Evolutionary conservation across 495 filamentous ascomycete genomes (phyloP).

Genomic region (Durotheca rogersii): DNA sequence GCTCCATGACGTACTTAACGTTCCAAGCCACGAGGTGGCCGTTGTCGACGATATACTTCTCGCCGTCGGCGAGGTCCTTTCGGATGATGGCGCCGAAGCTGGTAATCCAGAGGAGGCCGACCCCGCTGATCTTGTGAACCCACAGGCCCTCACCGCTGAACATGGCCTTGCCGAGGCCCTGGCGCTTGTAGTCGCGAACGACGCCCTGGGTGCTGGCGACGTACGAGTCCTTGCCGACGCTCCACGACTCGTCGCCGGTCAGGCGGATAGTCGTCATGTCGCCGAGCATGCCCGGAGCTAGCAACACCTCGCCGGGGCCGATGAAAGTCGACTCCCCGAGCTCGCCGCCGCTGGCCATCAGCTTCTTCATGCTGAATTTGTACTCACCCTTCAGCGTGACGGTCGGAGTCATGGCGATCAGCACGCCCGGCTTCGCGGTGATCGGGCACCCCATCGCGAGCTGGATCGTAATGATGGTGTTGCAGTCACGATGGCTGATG

Average conservation of each 20-base stretch:
- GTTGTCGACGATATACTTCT: slow-evolving; percentile 92
- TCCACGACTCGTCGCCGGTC: slow-evolving; percentile 69
- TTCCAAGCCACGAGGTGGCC: slow-evolving; percentile 98
- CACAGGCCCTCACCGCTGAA: slow-evolving; percentile 93
- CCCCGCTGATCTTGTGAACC: slow-evolving; percentile 80
- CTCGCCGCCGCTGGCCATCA: slow-evolving; percentile 72
- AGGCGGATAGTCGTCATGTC: slow-evolving; percentile 83
- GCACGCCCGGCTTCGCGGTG: slow-evolving; percentile 72
- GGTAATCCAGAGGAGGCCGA: slow-evolving; percentile 80
- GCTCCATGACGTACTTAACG: slow-evolving; percentile 86
- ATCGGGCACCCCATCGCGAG: slow-evolving; percentile 87
- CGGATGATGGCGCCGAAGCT: slow-evolving; percentile 94
- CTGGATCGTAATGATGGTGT: slow-evolving; percentile 86
- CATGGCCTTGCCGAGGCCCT: slow-evolving; percentile 86
- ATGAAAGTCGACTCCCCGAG: slow-evolving; percentile 80
- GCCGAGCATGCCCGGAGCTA: slow-evolving; percentile 77
- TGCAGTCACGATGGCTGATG: slow-evolving; percentile 88
- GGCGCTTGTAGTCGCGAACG: slow-evolving; percentile 78
- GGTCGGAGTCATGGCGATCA: slow-evolving; percentile 93
- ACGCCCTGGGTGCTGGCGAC: slow-evolving; percentile 77
- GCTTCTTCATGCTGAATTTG: slow-evolving; percentile 82
- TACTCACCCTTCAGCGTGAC: slow-evolving; percentile 77
- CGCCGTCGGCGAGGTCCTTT: slow-evolving; percentile 81
- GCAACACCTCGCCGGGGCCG: slow-evolving; percentile 85
- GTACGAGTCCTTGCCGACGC: slow-evolving; percentile 77